Percentiles rank a stretch among this genome's conserved stretches.
phyloP scores from a whole-genome alignment of 257 asterid genomes.

The Solanum tarapatanum region DNA sequence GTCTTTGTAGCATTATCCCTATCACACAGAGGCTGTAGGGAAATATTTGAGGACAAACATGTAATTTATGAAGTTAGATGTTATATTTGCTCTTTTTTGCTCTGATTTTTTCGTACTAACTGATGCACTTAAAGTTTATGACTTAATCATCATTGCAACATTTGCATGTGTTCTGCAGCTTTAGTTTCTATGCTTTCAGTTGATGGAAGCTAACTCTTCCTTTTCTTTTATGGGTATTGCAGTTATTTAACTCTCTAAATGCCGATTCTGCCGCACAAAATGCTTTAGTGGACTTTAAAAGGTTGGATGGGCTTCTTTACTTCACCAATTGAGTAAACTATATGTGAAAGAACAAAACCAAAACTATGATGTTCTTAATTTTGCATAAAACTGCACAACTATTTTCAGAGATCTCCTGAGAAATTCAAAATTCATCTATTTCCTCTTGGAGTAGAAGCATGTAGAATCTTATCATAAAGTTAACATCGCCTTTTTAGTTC shows the following conservation, averaged over 20 bases:
- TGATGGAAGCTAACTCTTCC: background rate
- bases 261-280: constrained; percentile 6
- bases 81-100: background rate
- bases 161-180: background rate
- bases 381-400: background rate
- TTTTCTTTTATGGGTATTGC: constrained; percentile 1
- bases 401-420: background rate
- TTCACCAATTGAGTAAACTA: background rate
- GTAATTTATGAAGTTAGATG: background rate
- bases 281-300: constrained; percentile 14
- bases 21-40: background rate
- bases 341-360: background rate
- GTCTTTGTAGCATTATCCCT: background rate
- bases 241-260: constrained; percentile 12
- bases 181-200: background rate
- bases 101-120: background rate
- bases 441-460: background rate
- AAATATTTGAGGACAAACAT: background rate
- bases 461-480: background rate
- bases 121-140: background rate
- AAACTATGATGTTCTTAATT: background rate
- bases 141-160: background rate
- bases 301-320: constrained; percentile 15
- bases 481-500: background rate
- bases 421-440: background rate